Evolutionary conservation across 257 asterid species (phyloP).

Genomic region (Penstemon davidsonii): DNA sequence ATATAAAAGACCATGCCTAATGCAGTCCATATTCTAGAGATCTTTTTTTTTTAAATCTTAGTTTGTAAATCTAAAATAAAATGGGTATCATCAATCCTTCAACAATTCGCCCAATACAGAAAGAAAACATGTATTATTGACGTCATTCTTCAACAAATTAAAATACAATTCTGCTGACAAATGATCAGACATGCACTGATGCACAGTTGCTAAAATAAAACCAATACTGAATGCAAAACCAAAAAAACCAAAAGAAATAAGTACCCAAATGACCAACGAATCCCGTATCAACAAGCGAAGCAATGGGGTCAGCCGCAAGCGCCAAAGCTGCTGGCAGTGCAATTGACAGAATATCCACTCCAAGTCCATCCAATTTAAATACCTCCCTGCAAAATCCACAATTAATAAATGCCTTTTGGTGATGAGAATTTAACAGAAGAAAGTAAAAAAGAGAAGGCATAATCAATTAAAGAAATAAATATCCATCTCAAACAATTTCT

Average conservation of each 20-base stretch:
- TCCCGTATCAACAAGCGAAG: slow-evolving; percentile 84
- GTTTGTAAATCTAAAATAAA: slow-evolving; percentile 17
- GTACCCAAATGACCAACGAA: slow-evolving; percentile 93
- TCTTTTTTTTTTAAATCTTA: background rate
- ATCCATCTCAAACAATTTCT: too few relatives aligned
- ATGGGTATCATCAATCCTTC: background rate
- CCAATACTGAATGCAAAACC: background rate
- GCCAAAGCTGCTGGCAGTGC: slow-evolving; percentile 92
- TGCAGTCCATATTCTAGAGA: background rate
- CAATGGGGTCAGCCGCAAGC: slow-evolving; percentile 85
- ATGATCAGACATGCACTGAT: background rate
- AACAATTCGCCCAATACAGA: background rate
- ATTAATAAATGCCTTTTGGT: background rate
- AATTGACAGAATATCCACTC: slow-evolving; percentile 72
- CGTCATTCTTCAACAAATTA: background rate
- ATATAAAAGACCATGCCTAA: background rate
- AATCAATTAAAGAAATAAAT: background rate
- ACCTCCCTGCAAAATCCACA: slow-evolving; percentile 47
- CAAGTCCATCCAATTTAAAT: slow-evolving; percentile 61
- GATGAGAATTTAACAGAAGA: background rate
- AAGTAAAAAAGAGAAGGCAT: background rate
- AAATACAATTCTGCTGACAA: background rate
- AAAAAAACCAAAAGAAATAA: slow-evolving; percentile 10
- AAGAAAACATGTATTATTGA: background rate
- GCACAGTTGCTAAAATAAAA: slow-evolving; percentile 1